These are phyloP conservation scores for Aurifilum marmelostoma DNA, from an alignment of 2,329 filamentous ascomycete species.

Conservation along the genomic window DNA sequence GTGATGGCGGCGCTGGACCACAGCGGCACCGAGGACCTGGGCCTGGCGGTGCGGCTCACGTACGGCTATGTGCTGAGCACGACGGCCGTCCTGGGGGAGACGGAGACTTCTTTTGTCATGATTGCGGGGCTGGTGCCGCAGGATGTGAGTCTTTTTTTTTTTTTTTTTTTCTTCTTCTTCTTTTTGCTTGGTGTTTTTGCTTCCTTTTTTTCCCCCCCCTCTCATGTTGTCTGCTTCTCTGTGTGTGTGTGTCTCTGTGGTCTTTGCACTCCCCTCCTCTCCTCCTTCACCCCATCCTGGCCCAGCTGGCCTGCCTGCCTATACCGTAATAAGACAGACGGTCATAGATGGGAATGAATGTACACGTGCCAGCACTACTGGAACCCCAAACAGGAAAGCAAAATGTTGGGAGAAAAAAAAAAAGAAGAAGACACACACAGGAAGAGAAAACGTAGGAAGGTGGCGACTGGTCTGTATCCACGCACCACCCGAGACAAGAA, in stretches of 20 bases:
- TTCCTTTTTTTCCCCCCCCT: not conserved
- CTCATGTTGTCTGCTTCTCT: no score
- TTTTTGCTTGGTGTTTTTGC: not conserved
- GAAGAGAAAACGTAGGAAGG: no score
- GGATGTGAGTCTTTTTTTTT: slow-evolving; percentile 43
- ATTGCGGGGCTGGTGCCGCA: slow-evolving; percentile 55
- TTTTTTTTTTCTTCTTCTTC: not conserved
- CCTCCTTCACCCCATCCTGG: no score
- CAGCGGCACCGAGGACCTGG: slow-evolving; percentile 54
- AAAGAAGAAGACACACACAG: no score
- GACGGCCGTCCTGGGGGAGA: slow-evolving; percentile 46
- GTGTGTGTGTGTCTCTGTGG: not conserved
- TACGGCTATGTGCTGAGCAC: slow-evolving; percentile 55
- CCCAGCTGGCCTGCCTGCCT: not conserved
- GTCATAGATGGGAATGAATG: not conserved
- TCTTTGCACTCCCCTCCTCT: not conserved
- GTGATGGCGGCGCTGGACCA: slow-evolving; percentile 53
- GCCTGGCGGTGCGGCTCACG: slow-evolving; percentile 49
- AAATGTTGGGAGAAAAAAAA: no score
- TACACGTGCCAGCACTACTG: not conserved
- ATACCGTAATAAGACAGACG: not conserved
- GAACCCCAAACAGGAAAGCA: not conserved
- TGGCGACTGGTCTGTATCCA: slow-evolving; percentile 1
- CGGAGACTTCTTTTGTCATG: slow-evolving; percentile 55
- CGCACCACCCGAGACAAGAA: slow-evolving; percentile 3